Percentiles rank a stretch among this genome's conserved stretches.
phyloP scores from a whole-genome alignment of 2,329 filamentous ascomycete genomes.

The Periconia digitata region DNA sequence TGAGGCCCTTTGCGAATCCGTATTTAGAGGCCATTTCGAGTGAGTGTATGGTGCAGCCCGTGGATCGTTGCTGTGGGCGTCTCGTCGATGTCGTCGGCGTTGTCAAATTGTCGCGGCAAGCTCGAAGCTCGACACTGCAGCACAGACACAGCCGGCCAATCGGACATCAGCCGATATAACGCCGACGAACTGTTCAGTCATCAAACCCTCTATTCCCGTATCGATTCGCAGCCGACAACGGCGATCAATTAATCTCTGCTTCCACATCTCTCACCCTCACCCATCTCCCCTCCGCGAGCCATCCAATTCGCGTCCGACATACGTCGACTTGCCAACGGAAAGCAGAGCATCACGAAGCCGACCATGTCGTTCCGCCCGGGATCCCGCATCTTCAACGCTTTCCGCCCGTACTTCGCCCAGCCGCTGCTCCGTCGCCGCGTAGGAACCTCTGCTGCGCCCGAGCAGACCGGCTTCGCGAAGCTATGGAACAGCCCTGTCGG shows the following conservation, averaged over 20 bases:
- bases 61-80: conserved; percentile 6
- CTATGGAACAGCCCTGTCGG: conserved; percentile 59
- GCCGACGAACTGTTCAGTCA: conserved; percentile 25
- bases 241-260: not conserved
- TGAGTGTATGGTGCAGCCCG: conserved; percentile 8
- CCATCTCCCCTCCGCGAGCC: conserved; percentile 11
- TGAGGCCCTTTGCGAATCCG: conserved; percentile 83
- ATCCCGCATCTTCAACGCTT: conserved; percentile 58
- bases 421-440: conserved; percentile 64
- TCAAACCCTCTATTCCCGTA: conserved; percentile 6
- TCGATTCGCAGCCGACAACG: conserved; percentile 12
- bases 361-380: conserved; percentile 60
- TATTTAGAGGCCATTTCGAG: conserved; percentile 85
- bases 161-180: conserved; percentile 28
- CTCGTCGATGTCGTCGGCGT: conserved; percentile 11
- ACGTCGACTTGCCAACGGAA: not conserved
- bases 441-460: conserved; percentile 63
- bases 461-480: conserved; percentile 64
- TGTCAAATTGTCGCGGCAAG: conserved; percentile 5
- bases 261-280: conserved; percentile 1
- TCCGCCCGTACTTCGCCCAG: conserved; percentile 55
- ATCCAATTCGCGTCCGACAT: not conserved
- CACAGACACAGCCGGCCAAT: conserved; percentile 15
- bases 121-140: conserved; percentile 17
- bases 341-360: conserved; percentile 9